phyloP scores from a whole-genome alignment of 768 basidiomycete genomes.

The Suillus subluteus region DNA sequence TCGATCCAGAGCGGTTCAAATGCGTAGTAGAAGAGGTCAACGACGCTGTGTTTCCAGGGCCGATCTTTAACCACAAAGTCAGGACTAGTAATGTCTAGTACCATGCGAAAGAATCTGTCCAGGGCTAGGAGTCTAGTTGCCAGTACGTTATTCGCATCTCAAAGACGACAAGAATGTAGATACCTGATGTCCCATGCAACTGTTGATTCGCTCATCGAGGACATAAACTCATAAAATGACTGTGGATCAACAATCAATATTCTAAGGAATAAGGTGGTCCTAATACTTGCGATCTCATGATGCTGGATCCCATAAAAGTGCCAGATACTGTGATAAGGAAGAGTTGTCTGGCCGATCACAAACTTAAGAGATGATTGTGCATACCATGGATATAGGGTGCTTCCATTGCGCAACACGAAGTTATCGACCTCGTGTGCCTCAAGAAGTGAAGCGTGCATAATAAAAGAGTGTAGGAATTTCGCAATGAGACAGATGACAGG shows the following conservation, averaged over 20 bases:
- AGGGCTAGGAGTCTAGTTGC: conserved; percentile 8
- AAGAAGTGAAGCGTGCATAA: conserved; percentile 60
- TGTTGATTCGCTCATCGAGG: conserved; percentile 20
- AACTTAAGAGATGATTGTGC: neutral
- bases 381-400: conserved; percentile 62
- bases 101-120: conserved; percentile 59
- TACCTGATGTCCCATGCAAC: conserved; percentile 5
- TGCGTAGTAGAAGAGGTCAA: conserved; percentile 60
- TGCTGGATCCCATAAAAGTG: conserved; percentile 65
- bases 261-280: conserved; percentile 60
- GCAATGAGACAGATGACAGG: conserved; percentile 56
- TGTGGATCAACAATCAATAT: conserved; percentile 64
- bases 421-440: conserved; percentile 74
- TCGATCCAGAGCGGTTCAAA: conserved; percentile 70
- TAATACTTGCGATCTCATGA: conserved; percentile 54
- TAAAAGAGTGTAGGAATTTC: conserved; percentile 65
- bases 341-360: conserved; percentile 6
- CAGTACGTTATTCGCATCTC: conserved; percentile 52
- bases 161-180: conserved; percentile 35
- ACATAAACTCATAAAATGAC: conserved; percentile 59
- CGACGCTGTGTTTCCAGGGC: conserved; percentile 68
- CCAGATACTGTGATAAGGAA: conserved; percentile 55
- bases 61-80: conserved; percentile 63
- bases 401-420: conserved; percentile 67
- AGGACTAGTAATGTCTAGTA: conserved; percentile 67